These are phyloP conservation scores for Auriscalpium orientale DNA, from an alignment of 768 basidiomycete species.

Conservation along the genomic window DNA sequence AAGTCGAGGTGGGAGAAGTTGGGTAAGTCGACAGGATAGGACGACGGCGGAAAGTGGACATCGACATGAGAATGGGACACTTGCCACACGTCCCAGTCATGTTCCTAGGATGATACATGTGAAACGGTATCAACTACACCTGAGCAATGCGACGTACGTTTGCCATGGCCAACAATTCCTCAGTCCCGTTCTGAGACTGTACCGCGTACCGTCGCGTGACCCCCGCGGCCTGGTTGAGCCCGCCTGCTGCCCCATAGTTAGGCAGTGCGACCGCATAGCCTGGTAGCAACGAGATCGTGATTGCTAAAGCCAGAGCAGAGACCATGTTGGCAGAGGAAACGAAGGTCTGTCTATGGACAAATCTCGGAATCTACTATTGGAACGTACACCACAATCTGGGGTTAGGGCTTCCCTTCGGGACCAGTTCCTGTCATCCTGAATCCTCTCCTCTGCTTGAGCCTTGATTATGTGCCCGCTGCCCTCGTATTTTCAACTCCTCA, in stretches of 20 bases:
- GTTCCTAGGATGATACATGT: constrained; percentile 23
- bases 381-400: background rate
- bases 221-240: background rate
- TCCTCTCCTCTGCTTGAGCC: no score
- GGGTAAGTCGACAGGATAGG: constrained; percentile 11
- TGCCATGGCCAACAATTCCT: background rate
- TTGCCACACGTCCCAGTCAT: constrained; percentile 48
- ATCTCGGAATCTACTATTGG: background rate
- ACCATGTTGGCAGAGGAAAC: background rate
- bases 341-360: background rate
- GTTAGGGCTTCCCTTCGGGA: background rate
- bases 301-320: background rate
- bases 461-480: no score
- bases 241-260: background rate
- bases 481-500: no score
- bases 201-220: background rate
- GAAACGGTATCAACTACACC: background rate
- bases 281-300: background rate
- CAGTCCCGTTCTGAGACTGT: background rate
- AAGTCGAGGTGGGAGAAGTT: constrained; percentile 6
- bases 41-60: constrained; percentile 31
- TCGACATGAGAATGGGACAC: constrained; percentile 39
- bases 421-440: no score
- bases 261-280: background rate
- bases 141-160: background rate